Base-by-base conservation (phyloP, 257 asterid species). In the Cruciata laevipes region DNA sequence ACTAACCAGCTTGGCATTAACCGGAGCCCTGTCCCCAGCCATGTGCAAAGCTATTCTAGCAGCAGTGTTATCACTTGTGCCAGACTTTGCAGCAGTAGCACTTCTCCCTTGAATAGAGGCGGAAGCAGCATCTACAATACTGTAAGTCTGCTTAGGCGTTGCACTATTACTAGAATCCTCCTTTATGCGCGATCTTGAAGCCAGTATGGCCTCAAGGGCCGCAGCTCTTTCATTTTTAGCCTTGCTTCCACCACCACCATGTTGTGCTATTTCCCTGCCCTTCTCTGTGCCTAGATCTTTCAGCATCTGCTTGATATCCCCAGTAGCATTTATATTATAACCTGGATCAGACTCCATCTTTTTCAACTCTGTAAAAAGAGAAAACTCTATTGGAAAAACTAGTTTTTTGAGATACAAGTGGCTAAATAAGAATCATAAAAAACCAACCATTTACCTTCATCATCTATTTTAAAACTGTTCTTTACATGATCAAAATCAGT, bases 41-140 rank as follows among this genome's bases (percentile, higher is more conserved):
- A 74, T 89, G 83, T 94, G 97, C 96, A 90, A 83, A 40, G 99
- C 96, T 76, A 94, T 87, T 42, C 99, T 86, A 21, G 99, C 97
- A 67, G 99, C 97, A 65, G 96, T 85, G 78, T 85, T 94, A 75
- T 94, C 80, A 75, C 86, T 77, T 68, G 93, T 86, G 76, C 88
- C 92, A 73, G 96, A 72, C 77, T 83, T 85, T n/a, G 99, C 99
- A 69, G 97, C 91, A 73, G 86, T 78, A 67, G 97, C 99, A 77
- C 96, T 94, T 90, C 97, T 84, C 74, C 99, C 99, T 74, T 87
- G 96, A 78, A 94, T 93, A 75, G 97, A 81, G 76, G 99, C 99
- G 67, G 97, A 90, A 67, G 99, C 99, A 72, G 97, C 97, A 83
- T 94, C 99, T 35, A 90, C 99, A 69, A 94, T 77, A 83, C 99